A percentile compares a stretch with the other conserved stretches of the same genome.
Conservation (phyloP, 2,329 filamentous ascomycete species). For the Biscogniauxia marginata region DNA sequence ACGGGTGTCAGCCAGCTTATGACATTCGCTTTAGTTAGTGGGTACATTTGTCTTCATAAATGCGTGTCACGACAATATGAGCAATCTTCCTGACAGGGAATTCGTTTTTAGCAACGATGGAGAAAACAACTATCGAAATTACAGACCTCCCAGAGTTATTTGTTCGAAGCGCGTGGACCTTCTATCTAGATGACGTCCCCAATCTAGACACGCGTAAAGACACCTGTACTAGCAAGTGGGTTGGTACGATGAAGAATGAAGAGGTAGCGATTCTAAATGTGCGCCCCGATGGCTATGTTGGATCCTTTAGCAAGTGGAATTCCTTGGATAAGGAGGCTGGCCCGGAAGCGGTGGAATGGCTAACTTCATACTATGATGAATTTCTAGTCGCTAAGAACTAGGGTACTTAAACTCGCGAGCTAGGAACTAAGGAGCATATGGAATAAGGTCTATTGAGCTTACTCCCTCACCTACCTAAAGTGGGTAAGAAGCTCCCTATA, state of each 20-base stretch:
- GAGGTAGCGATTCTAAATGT: slow-evolving; percentile 25
- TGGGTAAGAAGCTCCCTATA: too few species aligned
- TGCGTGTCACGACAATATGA: too few species aligned
- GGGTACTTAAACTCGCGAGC: too few species aligned
- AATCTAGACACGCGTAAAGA: slow-evolving; percentile 25
- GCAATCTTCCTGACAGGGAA: too few species aligned
- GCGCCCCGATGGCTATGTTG: slow-evolving; percentile 30
- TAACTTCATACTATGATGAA: slow-evolving; percentile 53
- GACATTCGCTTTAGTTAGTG: slow-evolving; percentile 68
- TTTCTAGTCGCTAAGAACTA: too few species aligned
- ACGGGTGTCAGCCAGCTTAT: slow-evolving; percentile 66
- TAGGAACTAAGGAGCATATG: too few species aligned
- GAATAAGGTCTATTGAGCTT: too few species aligned
- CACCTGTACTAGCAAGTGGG: slow-evolving; percentile 28
- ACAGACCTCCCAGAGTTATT: slow-evolving; percentile 23
- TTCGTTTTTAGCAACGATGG: slow-evolving; percentile 29
- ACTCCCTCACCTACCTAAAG: too few species aligned
- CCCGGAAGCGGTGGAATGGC: slow-evolving; percentile 51
- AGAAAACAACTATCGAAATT: slow-evolving; percentile 26
- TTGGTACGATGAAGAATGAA: slow-evolving; percentile 21
- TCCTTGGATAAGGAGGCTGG: slow-evolving; percentile 38
- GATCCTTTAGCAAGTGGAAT: slow-evolving; percentile 25
- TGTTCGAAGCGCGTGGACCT: slow-evolving; percentile 26
- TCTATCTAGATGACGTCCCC: slow-evolving; percentile 30
- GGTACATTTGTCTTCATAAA: too few species aligned